Conservation (phyloP, 2,329 filamentous ascomycete species). For the Sporothrix pallida region DNA sequence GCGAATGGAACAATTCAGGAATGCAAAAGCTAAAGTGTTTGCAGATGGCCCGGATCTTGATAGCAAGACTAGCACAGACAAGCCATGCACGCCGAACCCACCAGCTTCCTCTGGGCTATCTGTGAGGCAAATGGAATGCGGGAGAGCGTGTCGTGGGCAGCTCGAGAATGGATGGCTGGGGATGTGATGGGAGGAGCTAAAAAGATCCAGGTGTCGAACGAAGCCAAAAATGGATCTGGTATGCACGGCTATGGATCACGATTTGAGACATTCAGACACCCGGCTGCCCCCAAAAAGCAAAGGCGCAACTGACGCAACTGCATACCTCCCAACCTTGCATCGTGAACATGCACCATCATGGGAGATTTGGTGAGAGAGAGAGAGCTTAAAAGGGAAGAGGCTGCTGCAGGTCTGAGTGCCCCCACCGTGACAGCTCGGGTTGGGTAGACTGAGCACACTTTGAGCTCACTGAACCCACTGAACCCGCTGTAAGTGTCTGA, state of each 20-base stretch:
- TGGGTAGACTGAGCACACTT: no score
- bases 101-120: no score
- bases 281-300: background rate
- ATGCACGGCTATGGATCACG: background rate
- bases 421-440: no score
- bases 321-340: background rate
- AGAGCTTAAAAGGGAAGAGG: background rate
- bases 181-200: background rate
- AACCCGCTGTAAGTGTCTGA: background rate
- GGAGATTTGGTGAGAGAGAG: background rate
- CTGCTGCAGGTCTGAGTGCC: background rate
- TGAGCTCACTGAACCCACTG: no score
- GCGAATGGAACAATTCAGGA: background rate
- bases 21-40: conserved; percentile 21
- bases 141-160: background rate
- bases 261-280: background rate
- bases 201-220: background rate
- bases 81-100: background rate
- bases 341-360: background rate
- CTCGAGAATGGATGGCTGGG: conserved; percentile 7
- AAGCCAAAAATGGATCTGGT: background rate
- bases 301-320: background rate
- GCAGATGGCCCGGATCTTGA: background rate
- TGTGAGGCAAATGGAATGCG: background rate
- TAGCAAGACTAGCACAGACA: no score